Base-by-base conservation (phyloP, 331 rosid species). In the Saraca asoca region DNA sequence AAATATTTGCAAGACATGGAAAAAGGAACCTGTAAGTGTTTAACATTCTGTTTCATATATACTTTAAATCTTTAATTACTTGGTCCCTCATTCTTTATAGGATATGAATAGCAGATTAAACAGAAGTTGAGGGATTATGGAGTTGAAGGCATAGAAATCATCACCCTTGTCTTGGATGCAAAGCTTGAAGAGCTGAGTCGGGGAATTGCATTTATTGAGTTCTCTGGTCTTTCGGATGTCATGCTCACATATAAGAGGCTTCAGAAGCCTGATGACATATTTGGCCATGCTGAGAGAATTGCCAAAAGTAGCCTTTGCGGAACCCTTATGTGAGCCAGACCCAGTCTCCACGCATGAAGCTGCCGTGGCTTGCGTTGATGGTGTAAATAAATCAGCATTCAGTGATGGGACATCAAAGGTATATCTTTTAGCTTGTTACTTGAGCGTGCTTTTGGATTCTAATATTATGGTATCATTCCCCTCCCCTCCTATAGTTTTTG, bases 231-330 rank as follows among this genome's bases (percentile, higher is more conserved):
- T 62, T 82, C 73, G 15, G 87, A 84, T 64, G 95, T 95, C 61
- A 82, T 82, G 95, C 73, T 72, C 75, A 93, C 95, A 54, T 88
- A 83, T 71, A 91, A 88, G 88, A 83, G 95, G 79, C 91, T 91
- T 82, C 95, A 85, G 77, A 83, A 84, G 76, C 86, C 89, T 19
- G 97, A 88, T 75, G 97, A 68, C 60, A 69, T 91, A 61, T 88
- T 91, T 79, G 97, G 95, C 62, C 95, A 90, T 60, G 52, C 84
- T 75, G 97, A 91, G 81, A 80, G 93, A 75, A 83, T 89, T 20
- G 95, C 81, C 52, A 91, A 24, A 91, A 79, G 95, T 91, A 74
- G 95, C 89, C 61, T 90, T 90, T 85, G 91, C 93, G 39, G 95
- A 83, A 75, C 95, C 95, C 52, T 51, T 68, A 24, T 84, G 71